phyloP scores from a whole-genome alignment of 2,329 filamentous ascomycete species.

The Leptodontidium sp. region DNA sequence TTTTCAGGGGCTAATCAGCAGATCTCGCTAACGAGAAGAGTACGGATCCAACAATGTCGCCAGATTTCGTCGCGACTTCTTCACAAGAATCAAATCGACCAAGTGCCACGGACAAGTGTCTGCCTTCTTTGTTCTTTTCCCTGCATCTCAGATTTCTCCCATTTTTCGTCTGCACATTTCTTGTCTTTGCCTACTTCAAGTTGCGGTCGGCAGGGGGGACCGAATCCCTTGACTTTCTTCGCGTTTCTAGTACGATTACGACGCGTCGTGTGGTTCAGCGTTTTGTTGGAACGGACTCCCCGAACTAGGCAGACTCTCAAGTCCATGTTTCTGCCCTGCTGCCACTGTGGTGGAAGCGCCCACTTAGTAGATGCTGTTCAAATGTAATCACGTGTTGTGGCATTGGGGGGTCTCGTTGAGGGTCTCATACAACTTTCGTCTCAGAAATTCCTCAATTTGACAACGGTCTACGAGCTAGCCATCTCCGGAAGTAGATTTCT shows the following conservation, averaged over 20 bases:
- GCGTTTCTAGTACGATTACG: neutral
- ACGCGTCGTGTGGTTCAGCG: neutral
- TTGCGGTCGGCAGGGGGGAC: neutral
- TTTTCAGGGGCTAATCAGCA: too few relatives aligned
- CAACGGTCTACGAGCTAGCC: neutral
- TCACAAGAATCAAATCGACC: too few relatives aligned
- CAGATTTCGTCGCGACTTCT: too few relatives aligned
- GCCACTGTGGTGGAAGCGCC: neutral
- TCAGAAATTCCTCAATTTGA: neutral
- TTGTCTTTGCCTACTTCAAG: neutral
- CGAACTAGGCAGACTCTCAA: neutral
- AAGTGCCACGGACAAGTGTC: too few relatives aligned
- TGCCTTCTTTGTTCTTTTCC: too few relatives aligned
- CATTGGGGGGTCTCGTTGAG: neutral
- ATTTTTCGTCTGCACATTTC: too few relatives aligned
- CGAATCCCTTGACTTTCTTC: neutral
- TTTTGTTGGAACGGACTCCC: neutral
- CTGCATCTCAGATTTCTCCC: too few relatives aligned
- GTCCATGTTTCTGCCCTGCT: neutral
- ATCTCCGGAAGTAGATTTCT: neutral
- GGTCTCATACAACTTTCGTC: slow-evolving; percentile 16
- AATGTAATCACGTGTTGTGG: neutral
- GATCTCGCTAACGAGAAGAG: too few relatives aligned
- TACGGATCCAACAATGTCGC: too few relatives aligned
- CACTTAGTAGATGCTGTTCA: neutral